A percentile compares a stretch with the other conserved stretches of the same genome.
These are phyloP conservation scores for Persicaria tinctoria DNA, from an alignment of 148 eudicot species.

Conservation along the genomic window DNA sequence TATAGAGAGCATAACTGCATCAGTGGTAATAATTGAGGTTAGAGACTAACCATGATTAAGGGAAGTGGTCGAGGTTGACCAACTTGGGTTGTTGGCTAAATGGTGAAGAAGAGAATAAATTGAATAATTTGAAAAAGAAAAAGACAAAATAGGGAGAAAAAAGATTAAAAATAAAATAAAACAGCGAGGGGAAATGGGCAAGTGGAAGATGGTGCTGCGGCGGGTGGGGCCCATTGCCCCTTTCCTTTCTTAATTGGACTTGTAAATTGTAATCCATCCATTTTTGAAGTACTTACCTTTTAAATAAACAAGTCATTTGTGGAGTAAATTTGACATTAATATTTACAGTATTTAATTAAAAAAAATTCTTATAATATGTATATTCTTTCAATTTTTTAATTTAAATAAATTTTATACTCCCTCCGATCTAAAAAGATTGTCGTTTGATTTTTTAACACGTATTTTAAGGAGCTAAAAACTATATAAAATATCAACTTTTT, in stretches of 20 bases:
- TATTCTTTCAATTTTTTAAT: too few species aligned
- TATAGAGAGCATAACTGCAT: not conserved
- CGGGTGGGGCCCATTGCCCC: conserved; percentile 8
- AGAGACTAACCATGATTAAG: conserved; percentile 7
- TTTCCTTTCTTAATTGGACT: not conserved
- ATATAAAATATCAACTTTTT: too few species aligned
- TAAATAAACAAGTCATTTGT: too few species aligned
- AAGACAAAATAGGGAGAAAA: not conserved
- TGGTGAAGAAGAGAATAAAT: conserved; percentile 1
- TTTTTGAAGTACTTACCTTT: too few species aligned
- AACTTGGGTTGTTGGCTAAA: conserved; percentile 6
- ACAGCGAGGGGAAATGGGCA: conserved; percentile 2
- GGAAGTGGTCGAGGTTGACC: conserved; percentile 2
- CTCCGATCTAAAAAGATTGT: too few species aligned
- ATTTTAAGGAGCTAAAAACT: too few species aligned
- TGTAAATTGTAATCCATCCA: not conserved
- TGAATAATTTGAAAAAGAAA: not conserved
- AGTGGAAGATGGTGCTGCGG: conserved; percentile 11
- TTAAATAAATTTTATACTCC: too few species aligned
- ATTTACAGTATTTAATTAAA: too few species aligned
- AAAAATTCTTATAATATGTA: too few species aligned
- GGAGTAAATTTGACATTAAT: too few species aligned
- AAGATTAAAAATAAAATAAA: not conserved
- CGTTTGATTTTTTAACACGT: too few species aligned
- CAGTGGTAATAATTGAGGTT: not conserved